A percentile compares a stretch with the other conserved stretches of the same genome.
Conservation (phyloP, 768 basidiomycete species). For the Coprinopsis strossmayeri region DNA sequence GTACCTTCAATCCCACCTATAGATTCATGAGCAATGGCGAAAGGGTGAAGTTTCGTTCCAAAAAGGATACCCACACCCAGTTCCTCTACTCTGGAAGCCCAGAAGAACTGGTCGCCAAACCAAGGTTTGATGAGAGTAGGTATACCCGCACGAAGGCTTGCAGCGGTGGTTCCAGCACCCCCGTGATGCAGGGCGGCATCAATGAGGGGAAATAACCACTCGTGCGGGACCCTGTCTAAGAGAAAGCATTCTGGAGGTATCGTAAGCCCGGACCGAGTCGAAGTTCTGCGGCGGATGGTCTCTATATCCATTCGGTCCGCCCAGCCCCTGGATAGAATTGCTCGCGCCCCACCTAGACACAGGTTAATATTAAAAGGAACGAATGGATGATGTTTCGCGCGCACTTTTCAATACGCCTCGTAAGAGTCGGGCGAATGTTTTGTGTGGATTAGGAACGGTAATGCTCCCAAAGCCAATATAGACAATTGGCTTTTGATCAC, state of each 20-base stretch:
- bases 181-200: constrained; percentile 64
- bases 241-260: constrained; percentile 48
- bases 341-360: not conserved
- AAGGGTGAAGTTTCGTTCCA: no score
- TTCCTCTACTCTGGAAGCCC: constrained; percentile 57
- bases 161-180: constrained; percentile 67
- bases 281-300: no score
- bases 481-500: constrained; percentile 52
- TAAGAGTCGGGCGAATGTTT: constrained; percentile 18
- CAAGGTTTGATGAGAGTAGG: constrained; percentile 67
- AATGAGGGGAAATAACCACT: constrained; percentile 55
- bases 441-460: constrained; percentile 53
- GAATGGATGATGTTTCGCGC: not conserved
- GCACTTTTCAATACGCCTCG: constrained; percentile 32
- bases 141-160: constrained; percentile 55
- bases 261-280: no score
- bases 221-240: constrained; percentile 64
- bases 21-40: no score
- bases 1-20: constrained; percentile 23
- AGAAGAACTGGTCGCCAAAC: constrained; percentile 67
- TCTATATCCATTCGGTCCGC: not conserved
- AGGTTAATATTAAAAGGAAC: not conserved
- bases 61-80: constrained; percentile 45
- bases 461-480: constrained; percentile 72
- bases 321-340: not conserved